Base-by-base conservation (phyloP, 176 grass and related monocot species). In the Oryza longistaminata region DNA sequence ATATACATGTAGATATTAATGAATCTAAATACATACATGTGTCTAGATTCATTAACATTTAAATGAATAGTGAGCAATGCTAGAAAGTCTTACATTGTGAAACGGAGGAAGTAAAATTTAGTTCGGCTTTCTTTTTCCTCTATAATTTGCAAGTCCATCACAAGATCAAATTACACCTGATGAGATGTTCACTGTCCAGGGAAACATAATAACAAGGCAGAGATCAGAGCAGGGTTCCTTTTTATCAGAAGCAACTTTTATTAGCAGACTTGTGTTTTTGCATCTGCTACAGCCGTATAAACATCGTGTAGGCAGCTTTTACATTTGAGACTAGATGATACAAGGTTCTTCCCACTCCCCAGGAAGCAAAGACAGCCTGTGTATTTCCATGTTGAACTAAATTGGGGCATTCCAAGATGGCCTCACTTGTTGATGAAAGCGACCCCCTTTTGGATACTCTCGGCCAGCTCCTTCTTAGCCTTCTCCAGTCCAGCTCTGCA, bases 391-490 rank as follows among this genome's bases (percentile, higher is more conserved):
- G 66, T 42, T 83, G 79, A n/a, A 26, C 22, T 66, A 43, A 9
- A 43, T 43, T 81, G 77, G 62, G 44, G 15, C 70, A 58, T 53
- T 49, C 46, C 43, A 25, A 4, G 19, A 58, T 3, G n/a, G 48
- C 27, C 50, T 82, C 85, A 96, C 81, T 93, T 94, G 21, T 86
- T 90, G 52, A 90, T 80, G 77, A 97, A 97, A 35, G 85, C 88
- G 45, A 97, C 86, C 0, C 94, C 94, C 88, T 97, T 94, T n/a
- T 94, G 82, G 77, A 97, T 97, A 43, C 94, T 94, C 31, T 87
- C 81, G 2, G 58, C 71, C 45, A 97, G 83, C 78, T 97, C 94
- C 68, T 91, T 83, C 86, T 97, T 97, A 45, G 94, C 94, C 88
- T 94, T 94, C 70, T 87, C 88, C 82, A 97, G 87, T 44, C 92